Percentiles rank a stretch among this genome's conserved stretches.
phyloP scores from a whole-genome alignment of 331 rosid species.

The Cydonia oblonga region DNA sequence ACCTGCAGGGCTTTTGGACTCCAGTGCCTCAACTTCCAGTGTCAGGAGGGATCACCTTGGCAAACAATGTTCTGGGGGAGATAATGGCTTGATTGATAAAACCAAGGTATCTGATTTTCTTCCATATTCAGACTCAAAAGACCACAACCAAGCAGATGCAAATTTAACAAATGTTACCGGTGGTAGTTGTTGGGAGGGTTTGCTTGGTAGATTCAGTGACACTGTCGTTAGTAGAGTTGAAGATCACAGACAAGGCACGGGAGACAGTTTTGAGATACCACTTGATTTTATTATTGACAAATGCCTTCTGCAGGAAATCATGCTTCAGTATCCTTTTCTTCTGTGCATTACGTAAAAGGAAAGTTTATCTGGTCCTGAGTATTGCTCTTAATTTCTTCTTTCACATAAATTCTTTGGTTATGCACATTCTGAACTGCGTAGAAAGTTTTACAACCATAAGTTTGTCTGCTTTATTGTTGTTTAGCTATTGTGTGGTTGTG shows the following conservation, averaged over 20 bases:
- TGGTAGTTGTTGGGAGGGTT: slow-evolving; percentile 84
- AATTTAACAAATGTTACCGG: slow-evolving; percentile 37
- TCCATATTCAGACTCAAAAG: slow-evolving; percentile 25
- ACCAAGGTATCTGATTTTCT: slow-evolving; percentile 7
- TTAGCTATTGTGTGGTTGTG: neutral
- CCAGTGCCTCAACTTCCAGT: slow-evolving; percentile 19
- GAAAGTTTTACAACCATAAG: neutral
- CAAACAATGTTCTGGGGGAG: slow-evolving; percentile 20
- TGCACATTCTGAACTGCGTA: neutral
- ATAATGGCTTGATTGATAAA: slow-evolving; percentile 25
- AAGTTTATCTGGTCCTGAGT: slow-evolving; percentile 1
- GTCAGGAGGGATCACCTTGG: slow-evolving; percentile 21
- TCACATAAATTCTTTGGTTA: neutral
- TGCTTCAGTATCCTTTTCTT: slow-evolving; percentile 81
- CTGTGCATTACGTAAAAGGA: slow-evolving; percentile 3
- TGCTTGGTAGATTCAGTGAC: slow-evolving; percentile 44
- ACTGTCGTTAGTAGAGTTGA: slow-evolving; percentile 20
- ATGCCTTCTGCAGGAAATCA: slow-evolving; percentile 84
- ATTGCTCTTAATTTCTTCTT: neutral
- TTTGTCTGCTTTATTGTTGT: neutral
- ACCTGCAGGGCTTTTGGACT: slow-evolving; percentile 14
- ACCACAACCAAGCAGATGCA: slow-evolving; percentile 16
- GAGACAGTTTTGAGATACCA: slow-evolving; percentile 55
- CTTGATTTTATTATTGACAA: slow-evolving; percentile 79
- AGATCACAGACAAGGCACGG: slow-evolving; percentile 23